Base-by-base conservation (phyloP, 2,329 filamentous ascomycete genomes). In the Epichloe brachyelytri region DNA sequence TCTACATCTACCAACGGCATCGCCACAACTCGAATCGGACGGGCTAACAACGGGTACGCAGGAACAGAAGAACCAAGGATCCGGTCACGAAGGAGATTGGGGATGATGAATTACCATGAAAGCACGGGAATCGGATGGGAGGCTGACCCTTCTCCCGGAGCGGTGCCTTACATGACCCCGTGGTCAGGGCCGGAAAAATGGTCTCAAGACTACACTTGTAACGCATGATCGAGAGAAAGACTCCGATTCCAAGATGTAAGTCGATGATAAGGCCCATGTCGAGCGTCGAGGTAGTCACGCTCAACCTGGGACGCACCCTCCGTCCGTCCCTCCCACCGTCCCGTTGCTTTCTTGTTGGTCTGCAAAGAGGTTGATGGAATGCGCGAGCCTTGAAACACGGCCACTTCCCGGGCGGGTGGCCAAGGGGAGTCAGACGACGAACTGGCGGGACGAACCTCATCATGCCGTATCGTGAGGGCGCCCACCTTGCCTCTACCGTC, bases 241-340 rank as follows among this genome's bases (percentile, higher is more conserved):
- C 17, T 36, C 33, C 59, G 60, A 64, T 60, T 58, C 48, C 55
- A 59, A 58, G 59, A 61, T 59, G 58, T 53, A 58, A 55, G 56
- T 56, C 58, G 59, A 63, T 58, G 57, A 58, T 40, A 53, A 53
- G 54, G 54, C 52, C 49, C 49, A 55, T 51, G 54, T 54, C 51
- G 49, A 60, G 54, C 51, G 56, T 53, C 56, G 53, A 61, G 54
- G 54, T 57, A 66, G 66, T 68, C 66, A 68, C 66, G 66, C 60
- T 67, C 57, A 60, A 57, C 55, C 54, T 57, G 56, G 55, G 52
- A 52, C 55, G 55, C 61, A 57, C 60, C 58, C 57, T 56, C 53
- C 55, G 52, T 40, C 51, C 19, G 22, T 40, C 34, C 14, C 38
- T 34, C 12, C 37, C 33, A 30, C 30, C 30, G 30, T 30, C 10